phyloP scores from a whole-genome alignment of 108 stramenopile genomes.

The Aureococcus anophagefferens region DNA sequence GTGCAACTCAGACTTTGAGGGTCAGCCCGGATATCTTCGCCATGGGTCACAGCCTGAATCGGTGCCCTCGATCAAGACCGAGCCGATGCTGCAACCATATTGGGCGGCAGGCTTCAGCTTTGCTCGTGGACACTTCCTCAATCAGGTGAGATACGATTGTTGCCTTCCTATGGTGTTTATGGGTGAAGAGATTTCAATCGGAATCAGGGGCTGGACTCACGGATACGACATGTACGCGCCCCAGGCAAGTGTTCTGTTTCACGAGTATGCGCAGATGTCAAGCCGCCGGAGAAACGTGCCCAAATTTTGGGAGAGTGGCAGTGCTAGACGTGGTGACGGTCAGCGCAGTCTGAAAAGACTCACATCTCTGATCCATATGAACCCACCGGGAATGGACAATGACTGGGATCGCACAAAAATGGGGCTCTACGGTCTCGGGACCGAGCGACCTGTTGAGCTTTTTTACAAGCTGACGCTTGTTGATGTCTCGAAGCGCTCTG shows the following conservation, averaged over 20 bases:
- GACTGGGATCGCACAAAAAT: not conserved
- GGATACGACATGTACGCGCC: constrained; percentile 82
- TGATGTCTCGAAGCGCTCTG: not conserved
- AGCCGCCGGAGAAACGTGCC: not conserved
- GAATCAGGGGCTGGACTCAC: constrained; percentile 69
- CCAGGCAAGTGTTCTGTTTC: constrained; percentile 61
- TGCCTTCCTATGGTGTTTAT: constrained; percentile 67
- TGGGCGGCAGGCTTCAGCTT: constrained; percentile 29
- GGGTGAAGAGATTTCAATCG: constrained; percentile 71
- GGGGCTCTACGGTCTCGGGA: not conserved
- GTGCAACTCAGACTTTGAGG: constrained; percentile 79
- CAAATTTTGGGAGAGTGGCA: not conserved
- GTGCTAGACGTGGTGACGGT: not conserved
- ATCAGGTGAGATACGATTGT: constrained; percentile 71
- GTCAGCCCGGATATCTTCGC: constrained; percentile 48
- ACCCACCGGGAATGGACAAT: not conserved
- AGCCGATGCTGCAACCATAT: constrained; percentile 71
- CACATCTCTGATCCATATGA: not conserved
- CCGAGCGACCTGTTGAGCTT: not conserved
- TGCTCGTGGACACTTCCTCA: not conserved
- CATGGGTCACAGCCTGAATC: constrained; percentile 75
- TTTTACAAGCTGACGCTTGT: not conserved
- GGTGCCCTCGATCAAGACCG: constrained; percentile 46
- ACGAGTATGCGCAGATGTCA: constrained; percentile 57
- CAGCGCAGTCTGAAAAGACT: not conserved